Conservation (phyloP, 345 rosid genomes). For the Noccaea bulbosa region DNA sequence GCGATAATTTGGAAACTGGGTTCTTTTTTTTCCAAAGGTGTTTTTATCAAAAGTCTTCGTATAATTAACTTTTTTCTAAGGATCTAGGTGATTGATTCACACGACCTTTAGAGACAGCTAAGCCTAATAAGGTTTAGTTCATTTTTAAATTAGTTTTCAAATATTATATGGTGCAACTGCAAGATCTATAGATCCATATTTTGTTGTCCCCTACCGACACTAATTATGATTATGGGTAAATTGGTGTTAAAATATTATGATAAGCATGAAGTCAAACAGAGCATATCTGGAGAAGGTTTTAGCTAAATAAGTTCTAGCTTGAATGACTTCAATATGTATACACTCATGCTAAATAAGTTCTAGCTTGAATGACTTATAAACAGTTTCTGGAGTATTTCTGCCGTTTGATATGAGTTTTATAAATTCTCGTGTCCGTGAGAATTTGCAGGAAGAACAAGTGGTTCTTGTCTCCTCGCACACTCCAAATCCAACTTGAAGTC, state of each 20-base stretch:
- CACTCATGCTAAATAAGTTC: no score
- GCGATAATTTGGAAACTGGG: neutral
- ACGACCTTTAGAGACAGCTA: neutral
- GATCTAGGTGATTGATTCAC: neutral
- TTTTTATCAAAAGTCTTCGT: neutral
- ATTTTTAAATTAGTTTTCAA: neutral
- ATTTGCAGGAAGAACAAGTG: neutral
- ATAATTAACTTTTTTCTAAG: neutral
- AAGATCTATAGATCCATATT: neutral
- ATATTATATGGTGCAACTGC: neutral
- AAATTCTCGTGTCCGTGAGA: neutral
- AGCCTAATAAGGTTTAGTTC: neutral
- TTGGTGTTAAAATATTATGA: no score
- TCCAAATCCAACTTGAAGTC: constrained; percentile 13
- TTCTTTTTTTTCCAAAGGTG: neutral
- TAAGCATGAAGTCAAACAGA: no score
- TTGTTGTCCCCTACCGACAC: neutral
- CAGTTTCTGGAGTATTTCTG: no score
- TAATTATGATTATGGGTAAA: neutral
- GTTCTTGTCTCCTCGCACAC: neutral
- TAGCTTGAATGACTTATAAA: no score
- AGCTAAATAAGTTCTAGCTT: no score
- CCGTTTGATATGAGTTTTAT: no score
- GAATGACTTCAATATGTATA: no score
- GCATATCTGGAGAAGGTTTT: no score